Evolutionary conservation across 495 filamentous ascomycete species (phyloP).

Genomic region (Trichoderma erinaceum): DNA sequence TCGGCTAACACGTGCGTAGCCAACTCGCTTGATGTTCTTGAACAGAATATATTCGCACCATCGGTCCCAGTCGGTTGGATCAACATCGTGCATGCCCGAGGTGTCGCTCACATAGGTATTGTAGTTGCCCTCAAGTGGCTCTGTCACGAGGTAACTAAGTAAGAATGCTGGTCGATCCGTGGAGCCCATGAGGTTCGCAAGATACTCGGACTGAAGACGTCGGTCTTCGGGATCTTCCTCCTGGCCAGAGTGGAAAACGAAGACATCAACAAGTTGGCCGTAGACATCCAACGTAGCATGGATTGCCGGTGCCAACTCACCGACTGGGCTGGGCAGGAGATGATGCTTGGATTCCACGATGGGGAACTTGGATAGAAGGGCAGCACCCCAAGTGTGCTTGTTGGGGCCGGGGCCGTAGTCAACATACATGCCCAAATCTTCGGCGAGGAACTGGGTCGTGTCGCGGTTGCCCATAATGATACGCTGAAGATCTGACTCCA

Average conservation of each 20-base stretch:
- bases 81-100: slow-evolving; percentile 93
- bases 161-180: slow-evolving; percentile 76
- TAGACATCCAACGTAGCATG: slow-evolving; percentile 92
- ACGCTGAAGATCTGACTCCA: slow-evolving; percentile 90
- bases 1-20: slow-evolving; percentile 84
- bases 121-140: slow-evolving; percentile 89
- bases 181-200: slow-evolving; percentile 81
- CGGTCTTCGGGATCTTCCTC: slow-evolving; percentile 96
- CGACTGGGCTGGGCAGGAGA: slow-evolving; percentile 83
- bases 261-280: slow-evolving; percentile 81
- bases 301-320: slow-evolving; percentile 94
- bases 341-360: slow-evolving; percentile 97
- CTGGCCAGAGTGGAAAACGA: slow-evolving; percentile 98
- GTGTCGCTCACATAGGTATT: slow-evolving; percentile 86
- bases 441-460: slow-evolving; percentile 88
- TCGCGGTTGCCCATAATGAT: slow-evolving; percentile 99
- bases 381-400: slow-evolving; percentile 97
- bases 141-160: slow-evolving; percentile 87
- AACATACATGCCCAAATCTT: slow-evolving; percentile 96
- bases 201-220: slow-evolving; percentile 78
- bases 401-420: slow-evolving; percentile 97
- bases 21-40: slow-evolving; percentile 78
- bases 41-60: slow-evolving; percentile 99
- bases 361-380: slow-evolving; percentile 91
- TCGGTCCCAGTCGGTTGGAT: slow-evolving; percentile 87